Conservation (phyloP, 257 asterid genomes). For the Galeopsis tetrahit region DNA sequence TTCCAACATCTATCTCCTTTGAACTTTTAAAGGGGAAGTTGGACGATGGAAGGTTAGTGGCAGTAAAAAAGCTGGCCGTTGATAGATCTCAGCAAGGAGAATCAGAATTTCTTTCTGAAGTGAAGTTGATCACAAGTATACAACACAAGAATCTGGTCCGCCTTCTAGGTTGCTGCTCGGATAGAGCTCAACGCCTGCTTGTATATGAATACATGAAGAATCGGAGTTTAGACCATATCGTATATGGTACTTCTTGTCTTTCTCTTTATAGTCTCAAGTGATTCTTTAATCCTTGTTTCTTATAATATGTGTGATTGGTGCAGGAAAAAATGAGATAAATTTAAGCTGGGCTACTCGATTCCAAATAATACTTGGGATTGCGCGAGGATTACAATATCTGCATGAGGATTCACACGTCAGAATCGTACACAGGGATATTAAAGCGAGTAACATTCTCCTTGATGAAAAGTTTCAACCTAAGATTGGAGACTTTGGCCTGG, state of each 20-base stretch:
- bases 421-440: constrained; percentile 83
- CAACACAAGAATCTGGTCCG: constrained; percentile 85
- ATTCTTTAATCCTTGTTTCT: constrained; percentile 17
- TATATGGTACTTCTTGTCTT: constrained; percentile 56
- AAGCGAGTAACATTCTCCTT: constrained; percentile 85
- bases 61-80: constrained; percentile 66
- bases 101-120: constrained; percentile 72
- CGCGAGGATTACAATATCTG: constrained; percentile 81
- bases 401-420: constrained; percentile 84
- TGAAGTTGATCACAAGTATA: constrained; percentile 75
- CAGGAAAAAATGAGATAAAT: constrained; percentile 56
- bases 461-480: constrained; percentile 76
- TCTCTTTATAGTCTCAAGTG: background rate
- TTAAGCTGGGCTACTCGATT: constrained; percentile 70
- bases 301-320: constrained; percentile 23
- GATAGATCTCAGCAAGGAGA: constrained; percentile 85
- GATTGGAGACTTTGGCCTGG: constrained; percentile 85
- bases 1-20: background rate
- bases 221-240: constrained; percentile 69
- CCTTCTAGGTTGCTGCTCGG: constrained; percentile 81
- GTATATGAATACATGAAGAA: constrained; percentile 87
- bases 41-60: constrained; percentile 62
- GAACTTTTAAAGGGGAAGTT: constrained; percentile 57
- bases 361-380: constrained; percentile 78
- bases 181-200: constrained; percentile 71